Base-by-base conservation (phyloP, 2,329 filamentous ascomycete species). In the Fonsecaea pugnacius region DNA sequence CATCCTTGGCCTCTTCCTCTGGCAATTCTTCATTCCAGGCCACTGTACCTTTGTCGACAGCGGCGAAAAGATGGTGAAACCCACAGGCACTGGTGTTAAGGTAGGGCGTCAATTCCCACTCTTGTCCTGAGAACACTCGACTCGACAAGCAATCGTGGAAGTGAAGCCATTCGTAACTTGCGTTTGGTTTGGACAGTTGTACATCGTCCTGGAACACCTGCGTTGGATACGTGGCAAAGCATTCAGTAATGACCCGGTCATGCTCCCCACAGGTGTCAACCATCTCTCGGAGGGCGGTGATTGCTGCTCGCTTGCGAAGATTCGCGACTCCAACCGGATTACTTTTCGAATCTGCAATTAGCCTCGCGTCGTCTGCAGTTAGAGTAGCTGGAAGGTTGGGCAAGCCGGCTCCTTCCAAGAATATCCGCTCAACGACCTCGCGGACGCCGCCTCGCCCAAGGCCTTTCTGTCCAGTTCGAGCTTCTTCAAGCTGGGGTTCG, bases 161-260 rank as follows among this genome's bases (percentile, higher is more conserved):
- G 75, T 96, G 84, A 61, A 99, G 85, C 95, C 95, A 99, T 73
- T 97, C 94, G 76, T 96, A 96, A 0, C 91, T 91, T 1, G 85
- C 80, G 69, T 89, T 88, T 0, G 96, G 96, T 74, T 99, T 99
- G 36, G 89, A 91, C 35, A 99, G 87, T 70, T 91, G 89, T 0
- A 89, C 90, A 76, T 99, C 95, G 75, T 99, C 95, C 78, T 97
- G 96, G 77, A 90, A 99, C 21, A 92, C 88, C 71, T 92, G 91
- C 48, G 87, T 87, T 0, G 94, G 92, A 75, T 96, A 99, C 69
- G 90, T 85, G 24, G 90, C 83, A 73, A 97, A 96, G 71, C 96
- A 89, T 67, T 98, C 84, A 12, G 82, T 82, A 54, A 87, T 77
- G 70, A 88, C 85, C 46, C 85, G 82, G 72, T 89, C 87, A 50